A percentile compares a stretch with the other conserved stretches of the same genome.
Conservation (phyloP, 2,329 filamentous ascomycete genomes). For the Alternaria viburni region DNA sequence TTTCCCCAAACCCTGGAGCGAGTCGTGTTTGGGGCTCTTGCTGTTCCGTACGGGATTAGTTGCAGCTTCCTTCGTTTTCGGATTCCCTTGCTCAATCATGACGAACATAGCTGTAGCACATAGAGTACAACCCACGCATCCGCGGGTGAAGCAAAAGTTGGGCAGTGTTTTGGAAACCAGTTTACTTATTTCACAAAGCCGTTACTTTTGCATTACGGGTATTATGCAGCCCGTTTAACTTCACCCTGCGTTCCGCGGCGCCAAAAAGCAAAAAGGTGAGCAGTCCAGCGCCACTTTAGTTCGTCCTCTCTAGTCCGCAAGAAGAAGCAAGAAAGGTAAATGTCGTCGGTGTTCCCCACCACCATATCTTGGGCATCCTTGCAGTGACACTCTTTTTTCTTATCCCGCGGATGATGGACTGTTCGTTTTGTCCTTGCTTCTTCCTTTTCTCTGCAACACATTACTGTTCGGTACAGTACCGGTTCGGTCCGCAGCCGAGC, state of each 20-base stretch:
- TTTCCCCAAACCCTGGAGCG: background rate
- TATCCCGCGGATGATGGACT: background rate
- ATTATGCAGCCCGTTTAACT: background rate
- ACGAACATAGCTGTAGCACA: background rate
- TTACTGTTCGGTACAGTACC: background rate
- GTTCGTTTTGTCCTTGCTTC: background rate
- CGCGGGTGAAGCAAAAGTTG: background rate
- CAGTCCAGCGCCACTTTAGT: background rate
- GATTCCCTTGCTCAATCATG: background rate
- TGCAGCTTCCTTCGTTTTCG: background rate
- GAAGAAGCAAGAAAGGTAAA: background rate
- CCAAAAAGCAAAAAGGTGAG: background rate
- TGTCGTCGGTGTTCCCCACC: background rate
- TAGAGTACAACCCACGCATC: background rate
- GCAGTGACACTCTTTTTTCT: background rate
- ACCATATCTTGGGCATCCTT: background rate
- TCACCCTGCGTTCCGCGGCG: background rate
- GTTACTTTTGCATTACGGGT: slow-evolving; percentile 1
- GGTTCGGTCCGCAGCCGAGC: background rate
- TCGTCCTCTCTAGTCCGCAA: background rate
- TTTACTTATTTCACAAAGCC: slow-evolving; percentile 1
- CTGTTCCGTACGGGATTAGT: background rate
- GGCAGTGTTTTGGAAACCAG: background rate
- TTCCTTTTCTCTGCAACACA: background rate
- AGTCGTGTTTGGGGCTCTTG: background rate